These are phyloP conservation scores for Parathielavia appendiculata DNA, from an alignment of 495 filamentous ascomycete genomes.

Conservation along the genomic window DNA sequence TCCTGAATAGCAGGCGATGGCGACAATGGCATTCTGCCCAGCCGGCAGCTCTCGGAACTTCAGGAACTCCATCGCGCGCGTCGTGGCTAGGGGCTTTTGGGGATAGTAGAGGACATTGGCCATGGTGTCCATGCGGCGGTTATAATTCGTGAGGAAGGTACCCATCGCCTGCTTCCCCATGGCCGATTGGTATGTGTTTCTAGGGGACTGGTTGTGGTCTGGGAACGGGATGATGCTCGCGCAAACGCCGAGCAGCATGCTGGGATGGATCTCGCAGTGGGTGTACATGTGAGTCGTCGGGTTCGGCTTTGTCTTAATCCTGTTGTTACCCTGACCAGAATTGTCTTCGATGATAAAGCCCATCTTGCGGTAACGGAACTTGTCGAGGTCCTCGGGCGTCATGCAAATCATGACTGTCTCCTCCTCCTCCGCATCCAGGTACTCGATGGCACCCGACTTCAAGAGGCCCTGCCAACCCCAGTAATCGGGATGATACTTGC, in stretches of 20 bases:
- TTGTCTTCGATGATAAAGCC: conserved; percentile 50
- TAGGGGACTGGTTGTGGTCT: conserved; percentile 96
- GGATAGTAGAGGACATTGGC: conserved; percentile 98
- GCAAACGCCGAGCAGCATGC: conserved; percentile 97
- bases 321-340: conserved; percentile 53
- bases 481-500: conserved; percentile 54
- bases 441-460: conserved; percentile 78
- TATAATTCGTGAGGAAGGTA: conserved; percentile 93
- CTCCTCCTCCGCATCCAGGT: conserved; percentile 95
- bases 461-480: conserved; percentile 87
- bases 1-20: conserved; percentile 94
- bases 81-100: conserved; percentile 94
- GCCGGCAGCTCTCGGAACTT: conserved; percentile 96
- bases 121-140: conserved; percentile 98
- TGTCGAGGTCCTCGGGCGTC: conserved; percentile 88
- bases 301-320: conserved; percentile 79
- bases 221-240: conserved; percentile 99
- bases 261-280: conserved; percentile 98
- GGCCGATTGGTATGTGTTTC: conserved; percentile 98
- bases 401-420: conserved; percentile 99
- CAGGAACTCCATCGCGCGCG: conserved; percentile 95
- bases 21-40: conserved; percentile 97
- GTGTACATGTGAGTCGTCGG: conserved; percentile 83
- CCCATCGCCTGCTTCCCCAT: conserved; percentile 99
- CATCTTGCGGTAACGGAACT: conserved; percentile 48